Conservation (phyloP, 306 rosid species). For the Bauhinia variegata region DNA sequence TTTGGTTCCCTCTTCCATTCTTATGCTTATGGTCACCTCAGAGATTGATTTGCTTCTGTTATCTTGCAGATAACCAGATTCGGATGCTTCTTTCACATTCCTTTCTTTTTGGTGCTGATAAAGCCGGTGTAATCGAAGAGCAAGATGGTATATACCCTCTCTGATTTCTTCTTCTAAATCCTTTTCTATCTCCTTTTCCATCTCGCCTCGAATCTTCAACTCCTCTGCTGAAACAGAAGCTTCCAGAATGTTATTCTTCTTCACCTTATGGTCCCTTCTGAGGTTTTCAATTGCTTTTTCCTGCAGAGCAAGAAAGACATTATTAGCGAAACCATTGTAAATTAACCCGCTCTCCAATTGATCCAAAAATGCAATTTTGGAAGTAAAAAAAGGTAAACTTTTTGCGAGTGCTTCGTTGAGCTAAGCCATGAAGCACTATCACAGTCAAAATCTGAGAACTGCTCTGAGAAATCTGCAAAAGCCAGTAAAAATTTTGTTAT, state of each 20-base stretch:
- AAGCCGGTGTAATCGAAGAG: conserved; percentile 61
- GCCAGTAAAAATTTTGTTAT: conserved; percentile 13
- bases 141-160: conserved; percentile 60
- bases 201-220: conserved; percentile 60
- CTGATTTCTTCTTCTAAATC: conserved; percentile 75
- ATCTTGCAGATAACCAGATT: background rate
- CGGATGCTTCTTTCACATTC: conserved; percentile 1
- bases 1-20: conserved; percentile 62
- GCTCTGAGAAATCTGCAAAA: conserved; percentile 45
- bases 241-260: conserved; percentile 13
- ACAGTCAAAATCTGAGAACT: conserved; percentile 6
- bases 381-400: conserved; percentile 25
- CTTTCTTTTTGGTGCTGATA: conserved; percentile 54
- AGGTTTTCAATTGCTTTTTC: conserved; percentile 8
- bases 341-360: background rate
- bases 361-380: background rate
- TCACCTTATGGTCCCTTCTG: background rate
- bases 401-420: conserved; percentile 32
- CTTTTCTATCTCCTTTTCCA: conserved; percentile 64
- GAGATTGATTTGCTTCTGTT: conserved; percentile 37
- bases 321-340: too few species aligned
- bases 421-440: conserved; percentile 36
- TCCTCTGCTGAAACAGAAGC: conserved; percentile 50
- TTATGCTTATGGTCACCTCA: conserved; percentile 64
- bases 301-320: background rate